Base-by-base conservation (phyloP, 768 basidiomycete species). In the Lactifluus volemus region DNA sequence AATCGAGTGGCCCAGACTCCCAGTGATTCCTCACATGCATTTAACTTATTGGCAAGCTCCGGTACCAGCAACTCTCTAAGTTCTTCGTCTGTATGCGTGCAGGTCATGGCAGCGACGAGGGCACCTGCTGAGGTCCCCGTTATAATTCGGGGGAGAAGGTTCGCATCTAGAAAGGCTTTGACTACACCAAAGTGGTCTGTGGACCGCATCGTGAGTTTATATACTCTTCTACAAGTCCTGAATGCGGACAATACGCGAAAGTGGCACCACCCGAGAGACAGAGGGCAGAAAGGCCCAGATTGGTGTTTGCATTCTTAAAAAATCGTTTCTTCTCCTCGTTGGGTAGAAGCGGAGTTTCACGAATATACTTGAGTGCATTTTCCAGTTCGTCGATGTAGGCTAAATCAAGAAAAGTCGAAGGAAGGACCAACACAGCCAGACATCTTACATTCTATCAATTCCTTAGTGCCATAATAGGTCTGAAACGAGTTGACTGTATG, bases 201-300 rank as follows among this genome's bases (percentile, higher is more conserved):
- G 15, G 59, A 25, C 32, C 53, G 34, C 25, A 45, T 41, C 50
- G 30, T 21, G 49, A 56, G 47, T 7, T 14, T 34, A 29, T 30
- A 25, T 44, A 8, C 29, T 9, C 32, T 25, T 25, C 39, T 25
- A 14, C 41, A 56, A 34, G 36, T 30, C 45, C 14, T n/a, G 12
- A 32, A 25, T n/a, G 67, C 84, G 69, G 73, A 87, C 92, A 98
- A 70, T 96, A 97, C 9, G 93, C 94, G 70, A 98, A 96, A 1
- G 88, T 86, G 8, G 91, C 97, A 6, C 97, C 96, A 15, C 97
- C 97, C n/a, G 90, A 93, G 11, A 99, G 79, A 72, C 96, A 98
- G 5, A 99, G 75, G 0, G 97, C 96, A 44, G 90, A 88, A 4
- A 89, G 84, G 25, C 96, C 96, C 11, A 95, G 79, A 74, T 97